A percentile compares a stretch with the other conserved stretches of the same genome.
phyloP scores from a whole-genome alignment of 2,329 filamentous ascomycete genomes.

The Ceratocystiopsis minuta region DNA sequence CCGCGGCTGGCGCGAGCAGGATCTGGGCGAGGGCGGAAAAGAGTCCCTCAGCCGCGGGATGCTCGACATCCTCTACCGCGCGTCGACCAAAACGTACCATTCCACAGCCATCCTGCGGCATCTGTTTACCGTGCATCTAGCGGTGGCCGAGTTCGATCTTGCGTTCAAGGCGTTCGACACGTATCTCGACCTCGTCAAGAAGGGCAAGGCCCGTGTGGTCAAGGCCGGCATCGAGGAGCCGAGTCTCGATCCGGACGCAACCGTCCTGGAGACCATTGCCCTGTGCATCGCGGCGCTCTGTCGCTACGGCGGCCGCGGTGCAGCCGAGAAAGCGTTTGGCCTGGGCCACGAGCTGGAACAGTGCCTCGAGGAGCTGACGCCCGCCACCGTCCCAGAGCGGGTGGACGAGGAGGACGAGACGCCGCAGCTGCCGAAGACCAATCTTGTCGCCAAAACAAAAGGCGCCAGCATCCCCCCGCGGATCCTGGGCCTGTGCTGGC shows the following conservation, averaged over 20 bases:
- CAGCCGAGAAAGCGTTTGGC: conserved; percentile 61
- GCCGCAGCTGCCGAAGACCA: not conserved
- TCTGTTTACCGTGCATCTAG: conserved; percentile 72
- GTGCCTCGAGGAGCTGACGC: conserved; percentile 45
- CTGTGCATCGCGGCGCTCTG: conserved; percentile 68
- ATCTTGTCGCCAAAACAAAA: conserved; percentile 10
- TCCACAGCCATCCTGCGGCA: conserved; percentile 76
- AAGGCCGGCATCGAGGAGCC: conserved; percentile 56
- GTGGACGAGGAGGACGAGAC: conserved; percentile 7
- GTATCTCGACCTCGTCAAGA: conserved; percentile 74
- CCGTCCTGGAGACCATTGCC: conserved; percentile 58
- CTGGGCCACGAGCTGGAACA: conserved; percentile 55
- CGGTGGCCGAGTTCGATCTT: conserved; percentile 79
- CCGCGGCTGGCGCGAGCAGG: conserved; percentile 59
- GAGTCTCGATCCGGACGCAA: conserved; percentile 61
- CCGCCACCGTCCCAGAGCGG: conserved; percentile 14
- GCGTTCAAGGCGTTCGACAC: conserved; percentile 83
- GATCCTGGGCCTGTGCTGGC: conserved; percentile 54
- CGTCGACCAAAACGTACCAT: conserved; percentile 86
- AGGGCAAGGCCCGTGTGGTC: conserved; percentile 65
- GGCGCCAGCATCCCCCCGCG: conserved; percentile 30
- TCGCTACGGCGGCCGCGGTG: conserved; percentile 56
- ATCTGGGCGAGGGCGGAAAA: conserved; percentile 67
- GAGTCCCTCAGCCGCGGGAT: conserved; percentile 56
- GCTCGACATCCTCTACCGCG: conserved; percentile 75